phyloP scores from a whole-genome alignment of 495 filamentous ascomycete genomes.

The Aspergillus funiculosus region DNA sequence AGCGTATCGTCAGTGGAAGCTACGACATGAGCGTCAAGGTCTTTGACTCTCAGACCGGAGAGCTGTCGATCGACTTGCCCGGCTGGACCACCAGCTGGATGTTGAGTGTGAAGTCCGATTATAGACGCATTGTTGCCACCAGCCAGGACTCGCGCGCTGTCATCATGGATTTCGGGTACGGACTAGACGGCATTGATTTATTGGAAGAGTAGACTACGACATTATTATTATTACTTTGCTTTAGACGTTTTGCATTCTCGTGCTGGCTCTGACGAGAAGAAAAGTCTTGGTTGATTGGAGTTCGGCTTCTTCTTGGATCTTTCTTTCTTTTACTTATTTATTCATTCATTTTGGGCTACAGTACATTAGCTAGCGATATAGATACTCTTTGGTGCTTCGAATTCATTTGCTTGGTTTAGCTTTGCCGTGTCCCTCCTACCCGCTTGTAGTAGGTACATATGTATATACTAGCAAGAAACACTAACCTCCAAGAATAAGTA shows the following conservation, averaged over 20 bases:
- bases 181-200: slow-evolving; percentile 43
- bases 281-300: slow-evolving; percentile 8
- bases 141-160: slow-evolving; percentile 87
- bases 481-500: too few relatives aligned
- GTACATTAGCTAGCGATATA: slow-evolving; percentile 19
- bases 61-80: slow-evolving; percentile 67
- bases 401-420: slow-evolving; percentile 1
- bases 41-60: slow-evolving; percentile 72
- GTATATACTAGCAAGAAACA: too few relatives aligned
- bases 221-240: too few relatives aligned
- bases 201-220: slow-evolving; percentile 36
- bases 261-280: slow-evolving; percentile 5
- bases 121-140: slow-evolving; percentile 84
- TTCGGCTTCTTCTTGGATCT: slow-evolving; percentile 16
- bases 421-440: not conserved
- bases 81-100: slow-evolving; percentile 96
- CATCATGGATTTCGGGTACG: slow-evolving; percentile 71
- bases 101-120: slow-evolving; percentile 89
- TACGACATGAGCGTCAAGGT: slow-evolving; percentile 95
- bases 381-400: slow-evolving; percentile 19
- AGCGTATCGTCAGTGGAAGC: slow-evolving; percentile 79
- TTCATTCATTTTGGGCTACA: slow-evolving; percentile 8
- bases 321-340: slow-evolving; percentile 3
- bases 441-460: too few relatives aligned
- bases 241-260: slow-evolving; percentile 14